Evolutionary conservation across 305 asterid species (phyloP), one percentile per base, ranked within the genome.

Genomic region (Ajuga reptans): DNA sequence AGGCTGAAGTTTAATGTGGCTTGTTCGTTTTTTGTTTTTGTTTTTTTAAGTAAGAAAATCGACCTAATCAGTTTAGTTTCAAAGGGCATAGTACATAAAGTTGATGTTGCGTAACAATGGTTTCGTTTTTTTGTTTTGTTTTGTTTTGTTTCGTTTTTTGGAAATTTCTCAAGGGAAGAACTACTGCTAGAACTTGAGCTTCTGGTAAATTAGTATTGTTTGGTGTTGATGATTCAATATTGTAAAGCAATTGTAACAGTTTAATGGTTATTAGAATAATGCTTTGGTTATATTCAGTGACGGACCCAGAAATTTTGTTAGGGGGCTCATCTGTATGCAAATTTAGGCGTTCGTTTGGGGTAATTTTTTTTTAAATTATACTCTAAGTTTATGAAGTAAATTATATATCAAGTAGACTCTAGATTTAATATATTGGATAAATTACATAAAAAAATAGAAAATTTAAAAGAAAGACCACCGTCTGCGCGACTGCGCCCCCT

Each of bases 221-320:
- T 45, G 58, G 57, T 34, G 9, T 33, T 56, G 5, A 31, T 5
- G 15, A 45, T 61, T 15, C 27, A 33, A 16, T 41, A 53, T 9
- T 53, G 71, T 61, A 52, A 43, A 27, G 59, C 51, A 64, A 42
- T 36, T 55, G 46, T 39, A 27, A 66, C 55, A 55, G 46, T 46
- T 64, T 9, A n/a, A 21, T 21, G 27, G 2, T 21, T 43, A 53
- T 2, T 43, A n/a, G 18, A 64, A 31, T 52, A 72, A 53, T 51
- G 24, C 5, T 29, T 12, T n/a, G 2, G 2, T 21, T 21, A 21
- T 21, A 21, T 21, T 21, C 27, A 21, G n/a, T n/a, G n/a, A n/a
- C n/a, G n/a, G n/a, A n/a, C n/a, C n/a, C n/a, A n/a, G n/a, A n/a
- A n/a, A n/a, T n/a, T n/a, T n/a, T n/a, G n/a, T n/a, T n/a, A n/a